Evolutionary conservation across 2,329 filamentous ascomycete genomes (phyloP), one percentile per base, ranked within the genome.

Genomic region (Trichoderma koningiopsis): DNA sequence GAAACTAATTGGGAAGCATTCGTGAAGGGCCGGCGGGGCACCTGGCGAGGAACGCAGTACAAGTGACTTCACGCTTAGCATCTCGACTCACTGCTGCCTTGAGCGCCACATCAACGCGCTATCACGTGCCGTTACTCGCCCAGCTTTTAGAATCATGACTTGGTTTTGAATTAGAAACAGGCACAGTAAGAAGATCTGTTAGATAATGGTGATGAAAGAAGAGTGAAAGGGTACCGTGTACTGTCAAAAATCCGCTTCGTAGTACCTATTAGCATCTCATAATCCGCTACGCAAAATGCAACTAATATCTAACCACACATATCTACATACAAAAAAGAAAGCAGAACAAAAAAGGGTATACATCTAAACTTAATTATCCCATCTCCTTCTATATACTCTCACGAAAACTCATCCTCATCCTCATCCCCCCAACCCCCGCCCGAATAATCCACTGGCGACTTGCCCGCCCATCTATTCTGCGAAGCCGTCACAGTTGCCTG

Each of bases 361-460:
- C 29, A 37, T 60, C 56, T 61, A 29, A 53, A 2, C 10, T 7
- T 31, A 13, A 31, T 49, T 7, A 8, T 37, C 35, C 35, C 35
- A 24, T 29, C 16, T 33, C 29, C 22, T 4, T 3, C 8, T 19
- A 43, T n/a, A 43, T 16, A 27, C 27, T 27, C 40, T 68, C 52
- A 62, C 47, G n/a, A 56, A 61, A 64, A 64, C 16, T 64, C 59
- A 14, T 67, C 59, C 4, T 59, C 64, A 22, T 59, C 57, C 14
- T 73, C 72, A 60, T 72, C 70, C 1, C 75, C 76, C 76, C 76
- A 77, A 22, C 72, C 75, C 2, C 72, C 74, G 3, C 76, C 76
- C 0, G 76, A 77, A 37, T 77, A 77, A 65, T 78, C 76, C 11
- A 68, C 72, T 0, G 73, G 72, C 8, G 75, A 70, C 14, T 70